Base-by-base conservation (phyloP, 371 early-diverging fungal genomes). In the Apophysomyces elegans region DNA sequence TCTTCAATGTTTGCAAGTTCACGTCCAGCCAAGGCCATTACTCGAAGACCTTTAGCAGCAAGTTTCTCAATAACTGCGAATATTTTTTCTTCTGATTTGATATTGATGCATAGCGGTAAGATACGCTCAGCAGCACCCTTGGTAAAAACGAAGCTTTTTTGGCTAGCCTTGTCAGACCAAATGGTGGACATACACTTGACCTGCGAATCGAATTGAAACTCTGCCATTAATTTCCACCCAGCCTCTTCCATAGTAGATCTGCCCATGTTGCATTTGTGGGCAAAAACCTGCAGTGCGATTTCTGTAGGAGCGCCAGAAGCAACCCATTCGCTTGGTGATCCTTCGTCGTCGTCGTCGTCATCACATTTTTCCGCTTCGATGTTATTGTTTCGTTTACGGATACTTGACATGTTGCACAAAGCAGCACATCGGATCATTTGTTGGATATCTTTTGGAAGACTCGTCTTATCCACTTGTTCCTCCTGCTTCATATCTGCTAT, bases 111-210 rank as follows among this genome's bases (percentile, higher is more conserved):
- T 67, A 86, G 81, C 7, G 79, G 72, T 16, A 88, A 70, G 1
- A 91, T 81, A 26, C 88, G 88, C 76, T 92, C 91, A 9, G 91
- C 88, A 16, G 91, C 93, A 46, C 91, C 91, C 70, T 91, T 91
- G 32, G 84, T 79, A 62, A 79, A 85, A 37, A 79, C 68, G 47
- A 69, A 63, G 13, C 69, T 44, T 4, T 7, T 18, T 2, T 59
- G 59, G 4, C 58, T 62, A 36, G 60, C 57, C 68, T 76, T 59
- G 35, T 76, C 64, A 38, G 65, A 41, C 21, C 71, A 79, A 13
- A 79, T 47, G 1, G 77, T 79, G 6, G 79, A 79, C 96, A 95
- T 95, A 39, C 94, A 87, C 73, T 95, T 95, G 64, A 94, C 86
- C 16, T 90, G 86, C n/a, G 90, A 90, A 72, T 89, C 88, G 47